Base-by-base conservation (phyloP, 805 yeast species). In the Saccharomycopsis olivae region DNA sequence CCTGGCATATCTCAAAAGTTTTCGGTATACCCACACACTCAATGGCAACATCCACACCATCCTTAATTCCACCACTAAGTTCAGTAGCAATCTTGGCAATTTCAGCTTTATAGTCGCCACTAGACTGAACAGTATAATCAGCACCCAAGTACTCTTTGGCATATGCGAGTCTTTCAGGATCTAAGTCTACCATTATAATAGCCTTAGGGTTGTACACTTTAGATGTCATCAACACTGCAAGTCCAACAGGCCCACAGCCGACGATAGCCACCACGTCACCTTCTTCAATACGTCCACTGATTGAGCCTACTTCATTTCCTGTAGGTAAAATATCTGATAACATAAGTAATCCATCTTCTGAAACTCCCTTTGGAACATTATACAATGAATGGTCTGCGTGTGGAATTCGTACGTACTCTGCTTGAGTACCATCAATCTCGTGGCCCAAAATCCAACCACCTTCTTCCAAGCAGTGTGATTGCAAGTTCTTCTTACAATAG, bases 201-300 rank as follows among this genome's bases (percentile, higher is more conserved):
- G 64, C 55, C 4, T 68, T 53, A n/a, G 83, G 82, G 4, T 78
- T 70, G 47, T 64, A 65, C 9, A 69, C 57, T 47, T 67, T 65
- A 13, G 78, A 71, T 9, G 71, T 71, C 27, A 73, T 58, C 36
- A 78, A 68, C n/a, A 78, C 74, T 38, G 78, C 69, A 37, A 75
- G 59, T 25, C 84, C 84, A 38, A 76, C 77, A 4, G 83, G 80
- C 1, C 84, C 84, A 29, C 76, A 68, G 35, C 84, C 84, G 38
- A 75, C 75, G 43, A 76, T 74, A 17, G 76, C 79, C 21, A 76
- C 80, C 23, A 61, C 48, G 49, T 76, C 83, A 45, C 75, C 78
- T 47, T 68, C 61, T 33, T 62, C 57, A 39, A 75, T 61, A 39
- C 65, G 62, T 31, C 72, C 71, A n/a, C 70, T 64, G 28, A 76